Percentiles rank a stretch among this genome's conserved stretches.
phyloP scores from a whole-genome alignment of 2,329 filamentous ascomycete species.

The Trichoderma sp. region DNA sequence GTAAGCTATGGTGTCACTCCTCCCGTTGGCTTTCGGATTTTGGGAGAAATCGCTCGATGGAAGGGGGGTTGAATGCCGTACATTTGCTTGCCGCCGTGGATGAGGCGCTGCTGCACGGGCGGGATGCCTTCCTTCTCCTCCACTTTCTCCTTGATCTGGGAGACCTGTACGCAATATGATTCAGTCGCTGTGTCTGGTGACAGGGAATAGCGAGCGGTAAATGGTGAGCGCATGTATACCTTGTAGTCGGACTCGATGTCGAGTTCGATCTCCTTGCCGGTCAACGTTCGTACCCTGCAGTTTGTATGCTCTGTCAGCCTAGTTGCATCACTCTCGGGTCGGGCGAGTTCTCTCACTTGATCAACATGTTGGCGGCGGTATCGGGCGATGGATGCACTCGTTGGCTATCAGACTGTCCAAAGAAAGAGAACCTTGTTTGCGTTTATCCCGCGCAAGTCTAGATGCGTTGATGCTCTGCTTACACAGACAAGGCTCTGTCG shows the following conservation, averaged over 20 bases:
- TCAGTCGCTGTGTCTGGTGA: background rate
- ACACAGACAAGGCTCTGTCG: background rate
- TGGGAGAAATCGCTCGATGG: background rate
- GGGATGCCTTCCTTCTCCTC: slow-evolving; percentile 99
- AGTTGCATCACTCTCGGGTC: background rate
- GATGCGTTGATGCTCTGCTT: background rate
- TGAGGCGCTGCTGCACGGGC: slow-evolving; percentile 91
- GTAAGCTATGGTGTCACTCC: background rate
- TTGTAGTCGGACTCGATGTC: slow-evolving; percentile 95
- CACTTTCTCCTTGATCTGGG: slow-evolving; percentile 96
- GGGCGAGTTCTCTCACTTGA: slow-evolving; percentile 45
- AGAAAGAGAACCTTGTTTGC: background rate
- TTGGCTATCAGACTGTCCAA: background rate
- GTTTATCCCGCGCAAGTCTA: background rate
- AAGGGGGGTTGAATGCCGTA: slow-evolving; percentile 38
- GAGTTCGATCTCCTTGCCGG: slow-evolving; percentile 97
- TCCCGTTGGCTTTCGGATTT: background rate
- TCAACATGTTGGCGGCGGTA: slow-evolving; percentile 39
- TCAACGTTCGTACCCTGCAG: slow-evolving; percentile 87
- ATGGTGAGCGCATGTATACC: slow-evolving; percentile 45
- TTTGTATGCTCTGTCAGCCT: slow-evolving; percentile 25
- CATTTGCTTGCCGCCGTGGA: slow-evolving; percentile 98
- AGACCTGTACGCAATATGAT: slow-evolving; percentile 57
- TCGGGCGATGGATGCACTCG: background rate
- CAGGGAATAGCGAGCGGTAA: background rate